Evolutionary conservation across 306 rosid species (phyloP).

Genomic region (Herpetospermum pedunculosum): DNA sequence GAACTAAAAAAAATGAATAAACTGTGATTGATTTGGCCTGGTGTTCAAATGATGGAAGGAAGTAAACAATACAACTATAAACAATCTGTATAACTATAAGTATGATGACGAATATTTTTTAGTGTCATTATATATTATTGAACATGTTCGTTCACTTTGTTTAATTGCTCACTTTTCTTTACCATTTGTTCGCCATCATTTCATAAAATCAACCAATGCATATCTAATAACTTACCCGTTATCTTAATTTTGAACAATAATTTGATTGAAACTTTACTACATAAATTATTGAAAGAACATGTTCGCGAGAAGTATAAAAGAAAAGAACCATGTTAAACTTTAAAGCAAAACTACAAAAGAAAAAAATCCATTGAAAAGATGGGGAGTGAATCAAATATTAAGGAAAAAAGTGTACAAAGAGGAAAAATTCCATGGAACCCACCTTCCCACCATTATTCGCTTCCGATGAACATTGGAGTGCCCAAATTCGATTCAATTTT

Average conservation of each 20-base stretch:
- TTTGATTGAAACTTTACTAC: neutral
- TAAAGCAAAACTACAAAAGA: neutral
- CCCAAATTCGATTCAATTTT: neutral
- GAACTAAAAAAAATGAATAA: no score
- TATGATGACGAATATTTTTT: no score
- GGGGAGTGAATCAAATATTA: slow-evolving; percentile 2
- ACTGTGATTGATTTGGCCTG: neutral
- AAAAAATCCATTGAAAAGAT: neutral
- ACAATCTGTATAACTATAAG: no score
- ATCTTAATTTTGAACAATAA: no score
- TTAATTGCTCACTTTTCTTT: neutral
- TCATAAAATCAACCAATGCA: no score
- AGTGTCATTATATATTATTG: no score
- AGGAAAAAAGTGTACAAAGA: neutral
- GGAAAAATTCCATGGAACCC: neutral
- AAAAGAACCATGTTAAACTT: neutral
- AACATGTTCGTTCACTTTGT: no score
- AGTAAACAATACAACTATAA: no score
- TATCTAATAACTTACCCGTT: no score
- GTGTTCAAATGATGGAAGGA: neutral
- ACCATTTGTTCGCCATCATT: no score
- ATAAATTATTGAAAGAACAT: neutral
- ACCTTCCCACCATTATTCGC: neutral
- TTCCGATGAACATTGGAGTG: neutral
- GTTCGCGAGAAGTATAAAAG: neutral